A percentile compares a stretch with the other conserved stretches of the same genome.
phyloP scores from a whole-genome alignment of 2,329 filamentous ascomycete species.

The Clonostachys rhizophaga region DNA sequence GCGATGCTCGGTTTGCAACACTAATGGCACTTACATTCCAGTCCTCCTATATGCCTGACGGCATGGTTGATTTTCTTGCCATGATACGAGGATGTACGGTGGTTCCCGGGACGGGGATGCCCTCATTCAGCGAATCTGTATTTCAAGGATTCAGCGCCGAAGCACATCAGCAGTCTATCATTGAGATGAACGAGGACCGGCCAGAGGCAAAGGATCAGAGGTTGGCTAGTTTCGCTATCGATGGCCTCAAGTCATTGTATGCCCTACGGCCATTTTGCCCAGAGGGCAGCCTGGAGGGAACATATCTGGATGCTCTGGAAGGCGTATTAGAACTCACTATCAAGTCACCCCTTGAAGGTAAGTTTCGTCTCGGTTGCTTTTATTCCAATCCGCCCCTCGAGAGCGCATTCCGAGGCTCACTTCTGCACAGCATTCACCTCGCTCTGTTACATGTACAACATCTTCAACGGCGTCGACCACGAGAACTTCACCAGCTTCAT shows the following conservation, averaged over 20 bases:
- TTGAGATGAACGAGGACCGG: background rate
- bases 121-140: background rate
- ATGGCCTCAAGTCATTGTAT: background rate
- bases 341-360: background rate
- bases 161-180: background rate
- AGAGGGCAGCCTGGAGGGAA: background rate
- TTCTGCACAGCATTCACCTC: background rate
- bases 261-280: background rate
- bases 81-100: conserved; percentile 29
- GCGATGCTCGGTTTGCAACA: conserved; percentile 28
- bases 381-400: no score
- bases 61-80: conserved; percentile 29
- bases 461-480: background rate
- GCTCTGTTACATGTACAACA: background rate
- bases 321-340: background rate
- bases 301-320: background rate
- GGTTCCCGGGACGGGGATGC: background rate
- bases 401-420: background rate
- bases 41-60: conserved; percentile 29
- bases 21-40: conserved; percentile 30
- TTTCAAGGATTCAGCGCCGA: background rate
- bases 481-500: background rate
- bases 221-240: background rate
- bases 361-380: background rate
- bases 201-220: background rate